Base-by-base conservation (phyloP, 768 basidiomycete genomes). In the Mycena galopus region DNA sequence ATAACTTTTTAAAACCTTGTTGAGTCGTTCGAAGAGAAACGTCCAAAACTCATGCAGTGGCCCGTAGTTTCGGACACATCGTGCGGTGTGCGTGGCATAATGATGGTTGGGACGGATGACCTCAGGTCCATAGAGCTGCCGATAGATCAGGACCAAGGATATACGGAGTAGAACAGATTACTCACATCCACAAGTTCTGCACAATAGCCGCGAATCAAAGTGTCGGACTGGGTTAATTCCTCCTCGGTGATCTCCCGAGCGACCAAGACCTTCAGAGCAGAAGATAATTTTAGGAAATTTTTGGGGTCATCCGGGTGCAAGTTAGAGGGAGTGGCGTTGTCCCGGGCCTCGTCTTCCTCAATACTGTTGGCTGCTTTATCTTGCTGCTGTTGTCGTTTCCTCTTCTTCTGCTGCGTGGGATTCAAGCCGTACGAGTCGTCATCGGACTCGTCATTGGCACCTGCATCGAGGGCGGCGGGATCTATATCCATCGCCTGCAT, bases 21-120 rank as follows among this genome's bases (percentile, higher is more conserved):
- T 85, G 1, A 84, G 65, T 0, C 79, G 69, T 51, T 84, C 84
- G 25, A 80, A 82, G 0, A 83, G 74, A 60, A 84, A 85, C 0
- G 77, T 81, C 84, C 83, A 85, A 63, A 84, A 85, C 10, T 77
- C 77, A 32, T 82, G 79, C 0, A 85, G 68, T 4, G 84, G 84
- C 0, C 85, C 82, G 62, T 78, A 85, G 50, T 82, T 79, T 0
- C 71, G 73, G 0, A 81, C 71, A 53, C 70, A 78, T 0, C 70
- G 75, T 0, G 75, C 42, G 0, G 81, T 76, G 50, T 86, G 84
- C 1, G 77, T 82, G 0, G 77, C 75, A 33, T 80, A 85, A 63
- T 86, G 85, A 53, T 83, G 81, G 67, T 85, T 86, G 4, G 81
- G 85, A 25, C 75, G 74, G 9, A 86, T 78, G 3, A 77, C 73